Base-by-base conservation (phyloP, 805 yeast genomes). In the Metschnikowia peoriensis region DNA sequence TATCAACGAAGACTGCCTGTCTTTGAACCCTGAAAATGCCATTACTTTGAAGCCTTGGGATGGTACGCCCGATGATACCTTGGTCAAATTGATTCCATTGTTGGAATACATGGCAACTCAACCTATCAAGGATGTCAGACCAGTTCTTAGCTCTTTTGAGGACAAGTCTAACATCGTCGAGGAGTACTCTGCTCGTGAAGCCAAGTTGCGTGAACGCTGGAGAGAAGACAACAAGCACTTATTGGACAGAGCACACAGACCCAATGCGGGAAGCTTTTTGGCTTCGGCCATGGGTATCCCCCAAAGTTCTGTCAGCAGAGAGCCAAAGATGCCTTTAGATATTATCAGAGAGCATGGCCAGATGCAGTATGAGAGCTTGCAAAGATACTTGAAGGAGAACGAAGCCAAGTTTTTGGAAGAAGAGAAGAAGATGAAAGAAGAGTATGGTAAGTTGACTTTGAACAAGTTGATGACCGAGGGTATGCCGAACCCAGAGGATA, bases 1-100 rank as follows among this genome's bases (percentile, higher is more conserved):
- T 66, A 83, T 87, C 40, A 84, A 86, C 62, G 83, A 82, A 41
- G 88, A 85, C 41, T 78, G 88, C 39, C 85, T 82, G 64, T 78
- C 86, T 42, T 69, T 89, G 70, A 97, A 93, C 75, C 97, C 97
- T 2, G 97, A 92, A 62, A 94, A 94, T 70, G 93, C 96, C n/a
- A 82, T 94, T 57, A 84, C 89, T 54, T 73, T 90, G 70, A 78
- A 83, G 58, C 83, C 87, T 56, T 94, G 99, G 99, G 81, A 79
- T 50, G 99, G 99, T 58, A 74, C 75, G 56, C 79, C 88, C 35
- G 96, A 89, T 66, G 97, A 93, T 69, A 77, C 79, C 52, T 80
- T 94, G 64, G 78, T 94, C 60, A 79, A 79, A 62, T 75, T 92
- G 72, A 90, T 94, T 65, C 97, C 98, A 52, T 86, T 94, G 75